Evolutionary conservation across 1,284 basidiomycete species (phyloP), one percentile per base, ranked within the genome.

Genomic region (Papiliotrema nemorosa): DNA sequence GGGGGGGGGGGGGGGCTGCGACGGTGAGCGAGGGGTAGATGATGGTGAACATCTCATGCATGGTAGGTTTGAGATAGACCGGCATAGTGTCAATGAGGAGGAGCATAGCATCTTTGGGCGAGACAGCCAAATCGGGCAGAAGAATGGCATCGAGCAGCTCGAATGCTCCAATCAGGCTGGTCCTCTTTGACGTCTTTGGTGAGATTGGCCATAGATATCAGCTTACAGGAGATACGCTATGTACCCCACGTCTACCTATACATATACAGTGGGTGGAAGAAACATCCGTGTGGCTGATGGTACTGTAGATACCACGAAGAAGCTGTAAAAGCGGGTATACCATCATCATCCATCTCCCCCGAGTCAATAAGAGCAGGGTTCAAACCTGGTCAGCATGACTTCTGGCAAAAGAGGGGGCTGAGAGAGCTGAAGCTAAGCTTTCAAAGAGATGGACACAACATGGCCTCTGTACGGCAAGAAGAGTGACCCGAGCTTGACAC

Each of bases 181-280:
- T 76, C 31, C 61, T 76, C 4, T 75, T 75, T 39, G 73, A 75
- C 54, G 69, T 71, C 13, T 74, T 76, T 37, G 73, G 72, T 70
- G 33, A 31, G 29, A 13, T 16, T 34, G 12, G 13, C 25, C 27
- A 43, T 27, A 22, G 13, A 35, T 16, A 16, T 9, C 0, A 25
- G 22, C 48, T 58, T 18, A 49, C n/a, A n/a, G 26, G 26, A 75
- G 74, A 75, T 50, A 75, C 73, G 3, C 63, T 75, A 16, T 69
- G 70, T 53, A 76, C 74, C 0, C 74, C 74, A 2, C 60, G 69
- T 1, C 35, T 68, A 16, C 70, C 73, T 0, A 65, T 76, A 3
- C 70, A 74, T 43, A 60, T 68, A 22, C 74, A 76, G 70, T 72
- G 21, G 47, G 61, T 4, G 27, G 16, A 12, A 21, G 2, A 31